phyloP scores from a whole-genome alignment of 148 eudicot genomes.

The Cornus suecica region DNA sequence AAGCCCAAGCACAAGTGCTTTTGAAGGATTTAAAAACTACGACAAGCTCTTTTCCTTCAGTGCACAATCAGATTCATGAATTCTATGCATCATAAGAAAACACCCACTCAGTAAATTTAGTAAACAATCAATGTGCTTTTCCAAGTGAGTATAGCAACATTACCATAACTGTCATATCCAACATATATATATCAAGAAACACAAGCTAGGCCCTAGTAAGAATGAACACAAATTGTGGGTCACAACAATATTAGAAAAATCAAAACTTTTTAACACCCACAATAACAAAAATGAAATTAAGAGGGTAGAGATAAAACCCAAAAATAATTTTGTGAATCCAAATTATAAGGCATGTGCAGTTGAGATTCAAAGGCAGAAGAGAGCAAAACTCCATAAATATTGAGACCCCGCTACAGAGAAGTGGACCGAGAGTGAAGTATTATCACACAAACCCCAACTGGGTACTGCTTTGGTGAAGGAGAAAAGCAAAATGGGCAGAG shows the following conservation, averaged over 20 bases:
- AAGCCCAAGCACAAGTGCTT: neutral
- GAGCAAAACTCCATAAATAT: neutral
- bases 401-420: neutral
- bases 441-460: slow-evolving; percentile 7
- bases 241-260: neutral
- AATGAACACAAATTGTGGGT: neutral
- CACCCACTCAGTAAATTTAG: no score
- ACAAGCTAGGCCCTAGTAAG: neutral
- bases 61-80: neutral
- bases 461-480: slow-evolving; percentile 10
- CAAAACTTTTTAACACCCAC: neutral
- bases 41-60: neutral
- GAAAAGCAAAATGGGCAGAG: slow-evolving; percentile 14
- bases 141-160: neutral
- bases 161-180: neutral
- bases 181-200: neutral
- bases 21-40: neutral
- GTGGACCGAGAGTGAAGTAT: neutral
- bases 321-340: neutral
- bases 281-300: neutral
- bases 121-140: neutral
- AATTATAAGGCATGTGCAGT: neutral
- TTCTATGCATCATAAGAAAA: neutral
- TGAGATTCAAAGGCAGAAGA: neutral
- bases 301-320: neutral